Base-by-base conservation (phyloP, 495 filamentous ascomycete genomes). In the Corynascus novoguineensis region DNA sequence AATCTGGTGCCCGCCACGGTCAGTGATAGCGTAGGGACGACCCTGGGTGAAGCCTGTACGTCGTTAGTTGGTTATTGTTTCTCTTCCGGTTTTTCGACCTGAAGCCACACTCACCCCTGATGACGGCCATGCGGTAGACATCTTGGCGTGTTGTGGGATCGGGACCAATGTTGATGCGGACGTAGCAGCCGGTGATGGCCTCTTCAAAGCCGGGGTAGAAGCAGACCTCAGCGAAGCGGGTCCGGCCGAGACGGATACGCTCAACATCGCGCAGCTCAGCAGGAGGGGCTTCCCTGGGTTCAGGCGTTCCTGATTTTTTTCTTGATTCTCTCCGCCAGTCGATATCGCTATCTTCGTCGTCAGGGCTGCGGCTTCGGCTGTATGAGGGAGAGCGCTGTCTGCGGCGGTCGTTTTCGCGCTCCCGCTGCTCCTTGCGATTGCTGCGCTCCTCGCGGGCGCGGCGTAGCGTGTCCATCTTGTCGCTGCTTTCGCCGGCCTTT, bases 131-230 rank as follows among this genome's bases (percentile, higher is more conserved):
- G 50, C 90, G 83, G 72, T 98, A 98, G 49, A 86, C 79, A 54
- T 84, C 87, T 56, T 80, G 70, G 15, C 85, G 82, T 7, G 79
- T 89, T 12, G 83, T 76, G 22, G 77, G 73, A 62, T 92, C 83
- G 15, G 83, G 75, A 22, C 90, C 90, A 60, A 95, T 79, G 57
- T 83, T 88, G 67, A 96, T 81, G 49, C 93, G 87, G 25, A 81
- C 83, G 69, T 86, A 96, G 71, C 89, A 93, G 46, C 81, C 81
- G 35, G 78, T 81, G 55, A 97, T 85, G 28, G 85, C 80, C 31
- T 89, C 79, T 17, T 91, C 86, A 54, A 99, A 96, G 11, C 85
- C 86, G 21, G 93, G 93, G 58, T 88, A 89, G 75, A 93, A 96
- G 75, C 89, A 95, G 40, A 95, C 85, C 64, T 88, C 81, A 5